phyloP scores from a whole-genome alignment of 1,284 basidiomycete genomes.

The Cryptococcus sp. region DNA sequence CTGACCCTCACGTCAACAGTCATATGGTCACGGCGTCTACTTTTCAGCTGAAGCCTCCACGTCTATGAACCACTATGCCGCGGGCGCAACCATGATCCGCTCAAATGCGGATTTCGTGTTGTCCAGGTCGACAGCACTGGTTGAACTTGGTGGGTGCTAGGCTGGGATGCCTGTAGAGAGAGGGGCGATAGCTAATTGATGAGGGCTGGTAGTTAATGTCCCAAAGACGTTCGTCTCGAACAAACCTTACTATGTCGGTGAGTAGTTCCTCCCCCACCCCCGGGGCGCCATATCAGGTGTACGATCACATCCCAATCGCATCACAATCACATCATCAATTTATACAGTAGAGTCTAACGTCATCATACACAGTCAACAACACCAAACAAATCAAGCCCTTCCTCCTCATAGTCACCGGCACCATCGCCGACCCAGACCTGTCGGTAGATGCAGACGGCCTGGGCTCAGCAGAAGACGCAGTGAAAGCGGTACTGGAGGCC shows the following conservation, averaged over 20 bases:
- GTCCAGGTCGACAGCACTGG: constrained; percentile 17
- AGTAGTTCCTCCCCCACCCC: background rate
- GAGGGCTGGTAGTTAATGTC: constrained; percentile 16
- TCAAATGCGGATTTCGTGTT: constrained; percentile 24
- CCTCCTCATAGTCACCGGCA: constrained; percentile 23
- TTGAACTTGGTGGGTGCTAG: constrained; percentile 20
- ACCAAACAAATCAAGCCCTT: constrained; percentile 31
- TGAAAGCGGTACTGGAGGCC: background rate
- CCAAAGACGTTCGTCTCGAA: constrained; percentile 19
- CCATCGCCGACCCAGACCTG: background rate
- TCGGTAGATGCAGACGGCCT: background rate
- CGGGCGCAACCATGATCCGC: background rate
- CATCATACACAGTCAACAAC: constrained; percentile 13
- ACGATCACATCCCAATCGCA: too few relatives aligned
- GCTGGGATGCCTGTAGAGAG: too few relatives aligned
- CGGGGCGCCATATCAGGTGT: too few relatives aligned
- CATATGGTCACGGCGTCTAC: constrained; percentile 30
- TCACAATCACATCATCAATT: too few relatives aligned
- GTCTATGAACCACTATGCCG: constrained; percentile 15
- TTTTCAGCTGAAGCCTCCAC: constrained; percentile 22
- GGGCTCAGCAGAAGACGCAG: background rate
- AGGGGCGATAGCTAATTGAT: background rate
- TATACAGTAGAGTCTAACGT: too few relatives aligned
- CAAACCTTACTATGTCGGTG: constrained; percentile 24
- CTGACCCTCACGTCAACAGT: background rate